phyloP scores from a whole-genome alignment of 169 alveolate genomes.

The Plasmodium falciparum region DNA sequence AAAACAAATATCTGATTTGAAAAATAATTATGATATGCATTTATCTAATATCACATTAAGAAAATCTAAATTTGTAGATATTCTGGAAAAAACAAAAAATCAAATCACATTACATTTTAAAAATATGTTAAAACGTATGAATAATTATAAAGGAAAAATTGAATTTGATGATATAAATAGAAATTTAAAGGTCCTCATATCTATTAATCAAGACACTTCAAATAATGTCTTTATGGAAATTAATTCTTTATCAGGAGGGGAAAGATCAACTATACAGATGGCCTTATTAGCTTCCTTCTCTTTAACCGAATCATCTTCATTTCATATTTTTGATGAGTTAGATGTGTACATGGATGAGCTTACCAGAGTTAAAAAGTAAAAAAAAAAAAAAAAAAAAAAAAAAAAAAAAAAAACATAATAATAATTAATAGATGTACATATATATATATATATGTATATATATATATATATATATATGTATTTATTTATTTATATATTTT shows the following conservation, averaged over 20 bases:
- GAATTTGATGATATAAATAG: conserved; percentile 52
- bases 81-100: conserved; percentile 60
- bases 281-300: conserved; percentile 81
- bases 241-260: conserved; percentile 82
- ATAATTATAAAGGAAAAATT: conserved; percentile 61
- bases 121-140: conserved; percentile 59
- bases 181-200: conserved; percentile 54
- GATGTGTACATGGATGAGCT: conserved; percentile 84
- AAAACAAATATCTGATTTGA: conserved; percentile 60
- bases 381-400: background rate
- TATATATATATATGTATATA: background rate
- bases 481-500: background rate
- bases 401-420: background rate
- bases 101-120: conserved; percentile 37
- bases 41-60: conserved; percentile 48
- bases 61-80: conserved; percentile 12
- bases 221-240: conserved; percentile 73
- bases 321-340: conserved; percentile 82
- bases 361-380: conserved; percentile 78
- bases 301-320: conserved; percentile 78
- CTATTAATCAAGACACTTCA: conserved; percentile 53
- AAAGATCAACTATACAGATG: conserved; percentile 80
- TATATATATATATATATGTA: background rate
- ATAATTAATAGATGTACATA: background rate
- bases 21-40: conserved; percentile 70